Conservation (phyloP, 2,329 filamentous ascomycete genomes). For the Colletotrichum sp. region DNA sequence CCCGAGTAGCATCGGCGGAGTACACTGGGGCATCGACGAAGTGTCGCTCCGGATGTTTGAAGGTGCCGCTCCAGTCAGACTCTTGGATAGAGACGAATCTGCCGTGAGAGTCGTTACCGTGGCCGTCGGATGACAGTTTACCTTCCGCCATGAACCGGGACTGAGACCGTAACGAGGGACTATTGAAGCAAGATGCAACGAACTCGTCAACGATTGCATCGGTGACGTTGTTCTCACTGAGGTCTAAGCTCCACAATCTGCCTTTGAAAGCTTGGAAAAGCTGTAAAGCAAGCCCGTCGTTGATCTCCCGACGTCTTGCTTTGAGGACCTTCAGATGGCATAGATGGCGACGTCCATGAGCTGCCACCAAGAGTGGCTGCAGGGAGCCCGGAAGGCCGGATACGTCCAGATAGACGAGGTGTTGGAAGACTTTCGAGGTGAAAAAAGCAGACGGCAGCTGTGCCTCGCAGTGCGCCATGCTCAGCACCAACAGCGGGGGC, state of each 20-base stretch:
- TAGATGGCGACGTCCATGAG: constrained; percentile 37
- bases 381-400: constrained; percentile 54
- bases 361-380: constrained; percentile 34
- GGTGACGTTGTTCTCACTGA: constrained; percentile 55
- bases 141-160: constrained; percentile 51
- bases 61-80: constrained; percentile 47
- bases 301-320: constrained; percentile 49
- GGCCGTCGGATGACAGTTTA: constrained; percentile 32
- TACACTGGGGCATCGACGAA: constrained; percentile 53
- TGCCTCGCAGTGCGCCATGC: constrained; percentile 44
- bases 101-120: constrained; percentile 39
- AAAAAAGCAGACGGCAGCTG: constrained; percentile 47
- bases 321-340: constrained; percentile 58
- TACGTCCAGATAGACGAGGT: constrained; percentile 57
- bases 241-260: constrained; percentile 62
- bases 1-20: constrained; percentile 27
- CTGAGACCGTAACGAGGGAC: constrained; percentile 35
- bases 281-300: constrained; percentile 37
- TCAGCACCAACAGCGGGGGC: constrained; percentile 44
- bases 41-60: constrained; percentile 51
- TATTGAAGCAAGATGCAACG: constrained; percentile 34
- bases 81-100: constrained; percentile 51
- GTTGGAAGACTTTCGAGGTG: constrained; percentile 34
- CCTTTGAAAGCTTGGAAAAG: constrained; percentile 37
- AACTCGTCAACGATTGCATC: constrained; percentile 44